phyloP scores from a whole-genome alignment of 495 filamentous ascomycete genomes.

The Aspergillus biplanus region DNA sequence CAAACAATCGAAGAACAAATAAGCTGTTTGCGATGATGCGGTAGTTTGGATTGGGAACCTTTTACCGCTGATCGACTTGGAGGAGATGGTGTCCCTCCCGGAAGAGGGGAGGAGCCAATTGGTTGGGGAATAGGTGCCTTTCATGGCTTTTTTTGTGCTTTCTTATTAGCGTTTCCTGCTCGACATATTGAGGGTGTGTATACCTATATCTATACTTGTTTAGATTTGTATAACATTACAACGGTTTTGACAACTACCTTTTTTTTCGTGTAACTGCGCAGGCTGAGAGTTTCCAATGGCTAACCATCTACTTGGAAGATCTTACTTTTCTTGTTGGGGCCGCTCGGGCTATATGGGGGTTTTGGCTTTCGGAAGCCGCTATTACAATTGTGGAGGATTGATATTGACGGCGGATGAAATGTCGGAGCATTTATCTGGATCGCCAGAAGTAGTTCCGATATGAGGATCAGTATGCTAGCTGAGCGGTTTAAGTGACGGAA shows the following conservation, averaged over 20 bases:
- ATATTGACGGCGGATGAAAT: too few relatives aligned
- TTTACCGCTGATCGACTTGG: too few relatives aligned
- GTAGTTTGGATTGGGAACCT: not conserved
- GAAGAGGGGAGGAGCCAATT: not conserved
- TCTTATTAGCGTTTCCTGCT: constrained; percentile 11
- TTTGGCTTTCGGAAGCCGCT: too few relatives aligned
- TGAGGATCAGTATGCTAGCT: too few relatives aligned
- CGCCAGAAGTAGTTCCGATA: too few relatives aligned
- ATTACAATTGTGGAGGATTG: too few relatives aligned
- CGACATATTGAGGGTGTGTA: not conserved
- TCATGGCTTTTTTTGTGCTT: not conserved
- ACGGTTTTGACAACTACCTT: not conserved
- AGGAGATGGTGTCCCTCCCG: not conserved
- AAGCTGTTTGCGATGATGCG: constrained; percentile 21
- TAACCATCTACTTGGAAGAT: too few relatives aligned
- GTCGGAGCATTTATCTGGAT: too few relatives aligned
- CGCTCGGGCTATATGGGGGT: too few relatives aligned
- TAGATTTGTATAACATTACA: not conserved
- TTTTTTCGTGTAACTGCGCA: not conserved
- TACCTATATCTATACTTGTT: not conserved
- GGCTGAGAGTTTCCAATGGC: too few relatives aligned
- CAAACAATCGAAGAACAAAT: constrained; percentile 79
- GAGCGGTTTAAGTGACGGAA: too few relatives aligned
- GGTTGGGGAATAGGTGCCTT: not conserved
- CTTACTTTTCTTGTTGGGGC: too few relatives aligned